A percentile compares a stretch with the other conserved stretches of the same genome.
Conservation (phyloP, 1,284 basidiomycete genomes). For the Papiliotrema laurentii region DNA sequence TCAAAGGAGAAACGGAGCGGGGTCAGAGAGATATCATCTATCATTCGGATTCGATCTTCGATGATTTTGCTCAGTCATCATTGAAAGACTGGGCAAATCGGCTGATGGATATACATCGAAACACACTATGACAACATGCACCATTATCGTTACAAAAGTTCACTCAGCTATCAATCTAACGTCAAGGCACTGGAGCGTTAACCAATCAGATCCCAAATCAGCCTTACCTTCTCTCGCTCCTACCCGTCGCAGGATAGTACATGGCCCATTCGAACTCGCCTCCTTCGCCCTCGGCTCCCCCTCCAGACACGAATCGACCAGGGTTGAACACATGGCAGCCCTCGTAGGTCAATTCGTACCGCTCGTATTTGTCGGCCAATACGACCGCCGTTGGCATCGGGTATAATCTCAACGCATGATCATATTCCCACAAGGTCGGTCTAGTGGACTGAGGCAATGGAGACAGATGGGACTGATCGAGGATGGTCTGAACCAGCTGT, state of each 20-base stretch:
- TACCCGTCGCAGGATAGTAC: slow-evolving; percentile 62
- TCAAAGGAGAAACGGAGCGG: slow-evolving; percentile 38
- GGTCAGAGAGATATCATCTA: slow-evolving; percentile 14
- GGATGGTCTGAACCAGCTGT: slow-evolving; percentile 85
- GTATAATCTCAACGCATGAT: slow-evolving; percentile 87
- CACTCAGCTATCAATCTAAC: no score
- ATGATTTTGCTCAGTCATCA: no score
- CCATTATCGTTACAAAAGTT: not conserved
- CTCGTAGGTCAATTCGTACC: slow-evolving; percentile 94
- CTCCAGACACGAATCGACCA: slow-evolving; percentile 74
- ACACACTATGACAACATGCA: slow-evolving; percentile 1
- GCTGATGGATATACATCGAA: not conserved
- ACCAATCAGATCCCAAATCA: not conserved
- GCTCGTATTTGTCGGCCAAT: slow-evolving; percentile 95
- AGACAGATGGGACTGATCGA: slow-evolving; percentile 87
- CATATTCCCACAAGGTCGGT: slow-evolving; percentile 84
- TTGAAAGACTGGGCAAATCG: no score
- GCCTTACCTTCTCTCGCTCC: slow-evolving; percentile 44
- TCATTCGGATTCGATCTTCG: no score
- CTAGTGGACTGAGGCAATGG: slow-evolving; percentile 79
- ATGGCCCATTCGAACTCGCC: slow-evolving; percentile 75
- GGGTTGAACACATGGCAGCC: slow-evolving; percentile 99
- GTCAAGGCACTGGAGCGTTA: slow-evolving; percentile 22
- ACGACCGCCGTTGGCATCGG: slow-evolving; percentile 90
- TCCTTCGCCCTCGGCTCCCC: slow-evolving; percentile 20